phyloP scores from a whole-genome alignment of 2,329 filamentous ascomycete species.

The Alternaria rosae region DNA sequence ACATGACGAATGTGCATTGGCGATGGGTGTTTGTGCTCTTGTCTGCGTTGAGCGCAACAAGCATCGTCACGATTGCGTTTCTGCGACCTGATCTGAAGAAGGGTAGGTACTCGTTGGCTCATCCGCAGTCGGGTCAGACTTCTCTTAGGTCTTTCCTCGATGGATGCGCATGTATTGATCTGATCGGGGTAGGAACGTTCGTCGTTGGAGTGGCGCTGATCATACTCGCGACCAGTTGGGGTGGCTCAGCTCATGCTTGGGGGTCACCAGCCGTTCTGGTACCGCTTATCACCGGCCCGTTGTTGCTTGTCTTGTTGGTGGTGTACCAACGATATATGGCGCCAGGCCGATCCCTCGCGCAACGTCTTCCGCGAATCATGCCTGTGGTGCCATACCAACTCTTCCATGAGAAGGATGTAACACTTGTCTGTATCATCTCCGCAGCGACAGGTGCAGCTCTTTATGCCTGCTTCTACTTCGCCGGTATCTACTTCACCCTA shows the following conservation, averaged over 20 bases:
- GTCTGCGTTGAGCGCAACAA: background rate
- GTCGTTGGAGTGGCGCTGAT: background rate
- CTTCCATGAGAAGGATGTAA: conserved; percentile 4
- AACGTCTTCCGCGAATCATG: background rate
- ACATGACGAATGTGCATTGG: background rate
- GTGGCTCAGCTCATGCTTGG: background rate
- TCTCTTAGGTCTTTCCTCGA: background rate
- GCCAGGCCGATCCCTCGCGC: background rate
- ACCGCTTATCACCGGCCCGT: background rate
- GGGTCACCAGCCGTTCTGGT: background rate
- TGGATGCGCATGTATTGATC: background rate
- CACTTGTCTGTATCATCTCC: conserved; percentile 3
- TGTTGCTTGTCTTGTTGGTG: background rate
- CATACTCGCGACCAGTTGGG: background rate
- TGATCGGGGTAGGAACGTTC: background rate
- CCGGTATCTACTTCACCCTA: conserved; percentile 2
- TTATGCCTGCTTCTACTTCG: conserved; percentile 5
- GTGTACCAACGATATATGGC: background rate
- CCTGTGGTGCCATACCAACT: conserved; percentile 4
- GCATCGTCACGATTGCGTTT: background rate
- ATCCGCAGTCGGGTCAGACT: background rate
- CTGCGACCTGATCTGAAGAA: background rate
- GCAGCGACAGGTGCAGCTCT: conserved; percentile 3
- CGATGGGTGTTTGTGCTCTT: background rate
- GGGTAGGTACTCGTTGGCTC: background rate